These are phyloP conservation scores for Saxophila tyrrhenica DNA, from an alignment of 495 filamentous ascomycete genomes.

Conservation along the genomic window DNA sequence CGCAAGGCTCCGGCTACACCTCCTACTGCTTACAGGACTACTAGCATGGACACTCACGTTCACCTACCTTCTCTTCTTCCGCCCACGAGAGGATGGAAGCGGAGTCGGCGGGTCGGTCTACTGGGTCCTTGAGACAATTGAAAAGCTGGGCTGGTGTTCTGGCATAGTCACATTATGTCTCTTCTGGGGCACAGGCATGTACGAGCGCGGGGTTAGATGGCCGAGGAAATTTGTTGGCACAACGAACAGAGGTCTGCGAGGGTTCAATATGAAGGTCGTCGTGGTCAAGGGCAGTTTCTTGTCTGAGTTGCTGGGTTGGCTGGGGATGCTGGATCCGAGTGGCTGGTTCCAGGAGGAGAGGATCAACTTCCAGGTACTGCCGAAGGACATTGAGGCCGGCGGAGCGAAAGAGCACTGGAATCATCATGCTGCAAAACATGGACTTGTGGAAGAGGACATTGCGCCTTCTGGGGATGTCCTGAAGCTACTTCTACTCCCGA, in stretches of 20 bases:
- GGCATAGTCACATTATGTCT: slow-evolving; percentile 72
- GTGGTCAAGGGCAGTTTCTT: slow-evolving; percentile 74
- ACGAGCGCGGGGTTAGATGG: slow-evolving; percentile 91
- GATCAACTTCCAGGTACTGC: slow-evolving; percentile 15
- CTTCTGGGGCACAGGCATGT: slow-evolving; percentile 88
- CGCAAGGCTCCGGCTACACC: slow-evolving; percentile 80
- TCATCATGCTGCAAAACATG: neutral
- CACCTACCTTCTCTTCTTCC: slow-evolving; percentile 74
- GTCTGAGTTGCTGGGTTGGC: slow-evolving; percentile 57
- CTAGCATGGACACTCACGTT: slow-evolving; percentile 71
- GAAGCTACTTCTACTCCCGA: slow-evolving; percentile 80
- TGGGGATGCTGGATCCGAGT: slow-evolving; percentile 63
- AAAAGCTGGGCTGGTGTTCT: slow-evolving; percentile 79
- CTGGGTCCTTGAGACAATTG: slow-evolving; percentile 80
- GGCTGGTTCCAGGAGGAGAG: slow-evolving; percentile 45
- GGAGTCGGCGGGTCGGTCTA: slow-evolving; percentile 89
- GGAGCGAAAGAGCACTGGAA: slow-evolving; percentile 9
- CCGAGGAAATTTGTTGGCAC: slow-evolving; percentile 80
- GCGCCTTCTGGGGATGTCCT: slow-evolving; percentile 81
- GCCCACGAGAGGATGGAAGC: slow-evolving; percentile 78
- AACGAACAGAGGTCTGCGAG: slow-evolving; percentile 77
- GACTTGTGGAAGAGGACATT: slow-evolving; percentile 60
- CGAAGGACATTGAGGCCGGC: slow-evolving; percentile 13
- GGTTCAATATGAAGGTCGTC: slow-evolving; percentile 92
- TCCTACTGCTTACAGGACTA: slow-evolving; percentile 80